Base-by-base conservation (phyloP, 2,329 filamentous ascomycete genomes). In the Aspergillus ruber region DNA sequence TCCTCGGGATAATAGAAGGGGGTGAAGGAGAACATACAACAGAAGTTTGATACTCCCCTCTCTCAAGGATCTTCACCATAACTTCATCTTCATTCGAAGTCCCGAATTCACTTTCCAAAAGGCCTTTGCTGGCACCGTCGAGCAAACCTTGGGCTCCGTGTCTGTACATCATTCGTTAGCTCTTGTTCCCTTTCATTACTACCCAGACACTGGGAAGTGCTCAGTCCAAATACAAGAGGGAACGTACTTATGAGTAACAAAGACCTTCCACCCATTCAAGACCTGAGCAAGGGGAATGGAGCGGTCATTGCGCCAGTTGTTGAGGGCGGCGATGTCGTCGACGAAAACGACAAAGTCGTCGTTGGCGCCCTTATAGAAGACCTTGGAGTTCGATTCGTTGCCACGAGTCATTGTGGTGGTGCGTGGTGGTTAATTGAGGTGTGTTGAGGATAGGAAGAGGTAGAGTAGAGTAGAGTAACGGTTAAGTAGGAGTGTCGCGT, bases 221-320 rank as follows among this genome's bases (percentile, higher is more conserved):
- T 20, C 20, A 20, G 20, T 20, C 20, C 2, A 23, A 38, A 46
- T 46, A 10, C 35, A 36, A n/a, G n/a, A n/a, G n/a, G 23, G 36
- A 18, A 75, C 86, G 74, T 79, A 96, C 90, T 85, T 86, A 76
- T 94, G 87, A 32, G 90, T 95, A 39, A 86, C 75, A 63, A 95
- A 95, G 63, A 98, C 78, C 78, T 95, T 88, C 78, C 88, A 97
- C 6, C 86, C 79, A 49, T 84, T 88, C 47, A 97, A 80, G 48
- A 98, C 90, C 62, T 96, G 84, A 1, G 87, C 80, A 42, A 97
- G 74, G 33, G 93, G 86, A 25, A 93, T 75, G 25, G 80, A 84
- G 65, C 81, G 83, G 75, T 97, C 91, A 4, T 67, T 74, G 76
- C 84, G 82, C 91, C 91, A 97, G 69, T 91, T 84, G 70, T 87